These are phyloP conservation scores for Rhodamnia argentea DNA, from an alignment of 345 rosid genomes.

Conservation along the genomic window DNA sequence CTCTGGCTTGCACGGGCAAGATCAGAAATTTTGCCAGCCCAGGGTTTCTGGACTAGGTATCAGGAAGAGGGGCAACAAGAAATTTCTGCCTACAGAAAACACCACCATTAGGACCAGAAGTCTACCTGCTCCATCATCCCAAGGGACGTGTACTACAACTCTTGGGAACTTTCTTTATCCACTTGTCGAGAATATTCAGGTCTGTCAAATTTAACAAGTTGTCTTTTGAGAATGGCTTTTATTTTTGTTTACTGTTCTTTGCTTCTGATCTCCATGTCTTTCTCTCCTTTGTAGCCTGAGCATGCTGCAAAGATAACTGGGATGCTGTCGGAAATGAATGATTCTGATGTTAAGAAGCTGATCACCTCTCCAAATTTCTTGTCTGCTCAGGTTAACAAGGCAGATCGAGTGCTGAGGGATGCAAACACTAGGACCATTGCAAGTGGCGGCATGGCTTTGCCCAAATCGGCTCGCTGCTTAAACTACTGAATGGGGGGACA, in stretches of 20 bases:
- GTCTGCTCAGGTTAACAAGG: constrained; percentile 5
- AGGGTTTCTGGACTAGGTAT: neutral
- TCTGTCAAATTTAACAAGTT: neutral
- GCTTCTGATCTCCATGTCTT: neutral
- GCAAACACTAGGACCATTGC: constrained; percentile 3
- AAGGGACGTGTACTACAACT: neutral
- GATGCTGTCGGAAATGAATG: constrained; percentile 9
- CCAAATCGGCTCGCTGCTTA: constrained; percentile 2
- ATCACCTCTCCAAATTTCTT: neutral
- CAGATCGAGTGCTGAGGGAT: constrained; percentile 10
- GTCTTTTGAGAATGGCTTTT: neutral
- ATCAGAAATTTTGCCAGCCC: neutral
- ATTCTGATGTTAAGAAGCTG: constrained; percentile 3
- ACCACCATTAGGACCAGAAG: neutral
- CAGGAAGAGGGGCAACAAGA: neutral
- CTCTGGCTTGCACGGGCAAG: neutral
- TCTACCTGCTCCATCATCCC: neutral
- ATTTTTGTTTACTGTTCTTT: neutral
- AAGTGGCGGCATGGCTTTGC: neutral
- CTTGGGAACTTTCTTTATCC: constrained; percentile 3
- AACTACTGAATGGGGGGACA: neutral
- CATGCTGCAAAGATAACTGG: neutral
- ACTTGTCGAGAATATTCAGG: constrained; percentile 7
- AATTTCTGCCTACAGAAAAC: neutral
- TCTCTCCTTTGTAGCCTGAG: constrained; percentile 12